A percentile compares a stretch with the other conserved stretches of the same genome.
Conservation (phyloP, 2,329 filamentous ascomycete species). For the Phaeoacremonium minimum region DNA sequence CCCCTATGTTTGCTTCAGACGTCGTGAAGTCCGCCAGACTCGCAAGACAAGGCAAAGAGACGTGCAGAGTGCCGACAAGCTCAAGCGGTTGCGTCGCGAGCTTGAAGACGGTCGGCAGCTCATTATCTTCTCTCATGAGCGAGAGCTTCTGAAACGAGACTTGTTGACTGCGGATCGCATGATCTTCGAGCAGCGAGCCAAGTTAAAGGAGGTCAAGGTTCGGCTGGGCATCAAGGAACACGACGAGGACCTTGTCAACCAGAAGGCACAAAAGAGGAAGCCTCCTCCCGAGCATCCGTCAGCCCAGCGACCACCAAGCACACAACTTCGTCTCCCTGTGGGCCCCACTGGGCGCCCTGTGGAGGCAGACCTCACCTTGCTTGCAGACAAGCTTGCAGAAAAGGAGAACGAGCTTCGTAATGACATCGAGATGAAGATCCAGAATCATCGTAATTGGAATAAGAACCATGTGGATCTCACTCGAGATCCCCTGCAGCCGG, state of each 20-base stretch:
- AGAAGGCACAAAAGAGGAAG: conserved; percentile 79
- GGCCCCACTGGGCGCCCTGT: conserved; percentile 66
- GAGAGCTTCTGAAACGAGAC: conserved; percentile 76
- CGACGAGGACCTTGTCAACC: conserved; percentile 91
- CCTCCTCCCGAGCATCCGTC: conserved; percentile 26
- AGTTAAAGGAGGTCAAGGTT: conserved; percentile 83
- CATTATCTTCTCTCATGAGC: conserved; percentile 70
- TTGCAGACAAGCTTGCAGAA: conserved; percentile 75
- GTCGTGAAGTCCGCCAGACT: conserved; percentile 88
- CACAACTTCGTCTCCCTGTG: conserved; percentile 65
- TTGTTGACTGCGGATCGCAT: conserved; percentile 69
- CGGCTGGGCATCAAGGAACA: conserved; percentile 86
- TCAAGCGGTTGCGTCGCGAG: conserved; percentile 86
- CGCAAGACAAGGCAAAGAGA: conserved; percentile 93
- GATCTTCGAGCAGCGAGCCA: conserved; percentile 77
- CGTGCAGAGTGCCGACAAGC: conserved; percentile 88
- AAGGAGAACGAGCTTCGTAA: conserved; percentile 75
- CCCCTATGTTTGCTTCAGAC: conserved; percentile 96
- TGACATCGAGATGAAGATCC: conserved; percentile 82
- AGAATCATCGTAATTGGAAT: conserved; percentile 90
- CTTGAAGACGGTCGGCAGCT: conserved; percentile 84
- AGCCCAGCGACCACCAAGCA: conserved; percentile 53
- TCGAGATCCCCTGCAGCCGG: conserved; percentile 76
- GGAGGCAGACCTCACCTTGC: conserved; percentile 73
- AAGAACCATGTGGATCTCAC: conserved; percentile 85